Evolutionary conservation across 2,329 filamentous ascomycete genomes (phyloP), one percentile per base, ranked within the genome.

Genomic region (Paecilomyces niveus): DNA sequence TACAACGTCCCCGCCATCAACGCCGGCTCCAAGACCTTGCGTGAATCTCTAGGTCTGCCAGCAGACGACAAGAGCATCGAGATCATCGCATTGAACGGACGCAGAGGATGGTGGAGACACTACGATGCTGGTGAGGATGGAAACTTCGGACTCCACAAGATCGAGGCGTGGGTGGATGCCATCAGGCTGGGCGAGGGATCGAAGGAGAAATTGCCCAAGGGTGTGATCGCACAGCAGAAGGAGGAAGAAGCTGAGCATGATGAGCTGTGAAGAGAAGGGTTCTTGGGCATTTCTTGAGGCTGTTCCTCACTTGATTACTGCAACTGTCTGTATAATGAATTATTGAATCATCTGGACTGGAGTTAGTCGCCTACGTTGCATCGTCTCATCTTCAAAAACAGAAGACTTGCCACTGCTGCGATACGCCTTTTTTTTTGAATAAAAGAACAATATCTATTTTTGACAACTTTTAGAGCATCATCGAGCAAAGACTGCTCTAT

Each of bases 101-200:
- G 92, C 68, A 86, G 92, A 57, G 83, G 84, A 50, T 99, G 94
- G 94, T 95, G 87, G 84, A 88, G 89, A 67, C 84, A 83, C 59
- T 94, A 90, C 72, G 77, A 84, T 54, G 54, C 68, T 3, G 85
- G 82, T 6, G 72, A 75, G 8, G 72, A 75, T 15, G 86, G 85
- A 52, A 84, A 83, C 57, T 75, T 68, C 53, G 64, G 67, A 3
- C 70, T 80, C 24, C 79, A 83, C 57, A 83, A 81, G 26, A 78
- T 99, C 31, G 90, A 96, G 76, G 78, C 79, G 61, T 99, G 93
- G 91, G 85, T 99, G 59, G 94, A 99, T 68, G 82, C 85, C n/a
- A 91, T 97, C 62, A 87, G 91, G 39, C 83, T 99, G 80, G 90
- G 92, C 56, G 93, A 97, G 70, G 89, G 90, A 2, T 77, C 83